Base-by-base conservation (phyloP, 2,329 filamentous ascomycete genomes). In the Trichophyton rubrum region DNA sequence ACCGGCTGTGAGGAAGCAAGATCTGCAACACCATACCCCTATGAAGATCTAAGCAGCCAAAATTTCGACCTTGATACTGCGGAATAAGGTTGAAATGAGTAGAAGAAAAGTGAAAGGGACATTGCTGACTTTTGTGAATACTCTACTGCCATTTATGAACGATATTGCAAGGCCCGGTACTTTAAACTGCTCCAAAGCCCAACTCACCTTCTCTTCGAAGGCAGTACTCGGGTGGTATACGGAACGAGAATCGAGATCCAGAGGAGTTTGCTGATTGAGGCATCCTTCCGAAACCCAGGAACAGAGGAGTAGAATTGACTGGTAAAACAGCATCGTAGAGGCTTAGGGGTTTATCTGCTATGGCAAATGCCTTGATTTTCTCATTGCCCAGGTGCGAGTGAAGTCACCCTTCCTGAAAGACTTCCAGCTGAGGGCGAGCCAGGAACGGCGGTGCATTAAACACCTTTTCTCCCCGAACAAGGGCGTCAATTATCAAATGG, bases 1-100 rank as follows among this genome's bases (percentile, higher is more conserved):
- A 74, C 74, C 1, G 70, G 68, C 0, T 68, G 72, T 20, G 43
- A 58, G 24, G 67, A 68, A 5, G 74, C 68, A 11, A 74, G 67
- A n/a, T 62, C 62, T 59, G 72, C 66, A 66, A 76, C 63, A 63
- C 77, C 68, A 64, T 75, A 71, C 49, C 73, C 73, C 76, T 77
- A 61, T 5, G 33, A n/a, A 33, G n/a, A 3, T 15, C 11, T 13
- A n/a, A 13, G 24, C 7, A n/a, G 22, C 7, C n/a, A 53, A 15
- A 15, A 38, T 38, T 11, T 38, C 33, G 33, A 38, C 33, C 7
- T 13, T 33, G 49, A 43, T 5, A 24, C 8, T 30, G 49, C 15
- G 2, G 49, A 47, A 47, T 20, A 17, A 47, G 3, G 11, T 8
- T 33, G 5, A 24, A 30, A 11, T 7, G 15, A 2, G 2, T 20